Base-by-base conservation (phyloP, 441 rosid genomes). In the Theobroma grandiflorum region DNA sequence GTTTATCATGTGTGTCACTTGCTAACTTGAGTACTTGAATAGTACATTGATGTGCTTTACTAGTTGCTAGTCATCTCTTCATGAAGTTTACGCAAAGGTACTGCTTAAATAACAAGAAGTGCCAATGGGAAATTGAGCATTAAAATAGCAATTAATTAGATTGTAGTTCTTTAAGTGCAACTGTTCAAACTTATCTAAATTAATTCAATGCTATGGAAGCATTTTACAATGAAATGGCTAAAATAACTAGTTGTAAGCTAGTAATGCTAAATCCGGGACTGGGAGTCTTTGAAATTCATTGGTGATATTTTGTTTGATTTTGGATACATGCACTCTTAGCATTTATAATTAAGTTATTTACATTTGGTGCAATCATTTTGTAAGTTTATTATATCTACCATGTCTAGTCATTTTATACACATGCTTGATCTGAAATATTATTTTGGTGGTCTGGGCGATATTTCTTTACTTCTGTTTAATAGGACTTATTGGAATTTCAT, bases 41-140 rank as follows among this genome's bases (percentile, higher is more conserved):
- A 45, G 8, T 68, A 43, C 10, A 68, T 68, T n/a, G 37, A 43
- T 68, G 53, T 68, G 72, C 55, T 43, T 40, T 68, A 68, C 3
- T 22, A 37, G 55, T 45, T 68, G 3, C 72, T 68, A 68, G 31
- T 43, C 72, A 11, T 22, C 10, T 18, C 4, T 20, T 6, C 8
- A 43, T 43, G 47, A 43, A 43, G 8, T 43, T 43, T 43, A 8
- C 8, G 8, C 8, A 6, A 43, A 43, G 47, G 31, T 1, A 26
- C 31, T 66, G 50, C 40, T 66, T n/a, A n/a, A 15, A 66, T 66
- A 38, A 66, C 71, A 9, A 40, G 42, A 62, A 62, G 42, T 38
- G 3, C 50, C 72, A n/a, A 43, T 43, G 43, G 52, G 22, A 18
- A 67, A 67, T 67, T 67, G 72, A n/a, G 31, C 50, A 20, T 8